These are phyloP conservation scores for Lippia alba DNA, from an alignment of 305 asterid genomes.

Conservation along the genomic window DNA sequence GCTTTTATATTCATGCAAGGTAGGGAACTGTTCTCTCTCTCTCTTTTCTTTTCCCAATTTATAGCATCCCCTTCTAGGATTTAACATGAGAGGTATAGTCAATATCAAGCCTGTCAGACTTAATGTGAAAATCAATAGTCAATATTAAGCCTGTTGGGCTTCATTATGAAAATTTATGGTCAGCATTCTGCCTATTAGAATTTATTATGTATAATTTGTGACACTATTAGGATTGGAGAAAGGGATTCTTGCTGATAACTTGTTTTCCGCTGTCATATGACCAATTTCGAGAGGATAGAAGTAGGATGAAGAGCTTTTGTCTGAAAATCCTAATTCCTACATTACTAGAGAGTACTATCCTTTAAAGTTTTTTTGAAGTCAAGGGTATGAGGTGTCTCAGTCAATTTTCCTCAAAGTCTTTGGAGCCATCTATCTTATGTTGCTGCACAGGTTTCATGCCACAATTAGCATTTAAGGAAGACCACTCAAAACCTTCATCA, in stretches of 20 bases:
- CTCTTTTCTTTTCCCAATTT: neutral
- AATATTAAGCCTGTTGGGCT: no score
- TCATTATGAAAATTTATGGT: neutral
- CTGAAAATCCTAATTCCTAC: no score
- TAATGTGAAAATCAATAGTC: neutral
- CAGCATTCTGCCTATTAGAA: neutral
- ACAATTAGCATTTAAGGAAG: neutral
- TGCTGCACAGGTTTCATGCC: neutral
- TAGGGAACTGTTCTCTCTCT: neutral
- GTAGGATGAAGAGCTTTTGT: neutral
- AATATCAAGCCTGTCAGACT: neutral
- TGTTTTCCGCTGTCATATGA: neutral
- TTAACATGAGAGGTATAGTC: neutral
- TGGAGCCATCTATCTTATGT: neutral
- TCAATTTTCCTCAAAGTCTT: neutral
- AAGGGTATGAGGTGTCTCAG: neutral
- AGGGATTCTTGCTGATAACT: neutral
- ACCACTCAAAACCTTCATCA: constrained; percentile 17
- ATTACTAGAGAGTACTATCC: neutral
- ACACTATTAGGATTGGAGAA: neutral
- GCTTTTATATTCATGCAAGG: neutral
- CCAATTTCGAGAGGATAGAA: neutral
- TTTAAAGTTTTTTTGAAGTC: no score
- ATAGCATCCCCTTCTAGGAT: neutral
- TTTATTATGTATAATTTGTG: neutral